Percentiles rank a stretch among this genome's conserved stretches.
Evolutionary conservation across 1,284 basidiomycete species (phyloP).

Genomic region (Moniliella sp.): DNA sequence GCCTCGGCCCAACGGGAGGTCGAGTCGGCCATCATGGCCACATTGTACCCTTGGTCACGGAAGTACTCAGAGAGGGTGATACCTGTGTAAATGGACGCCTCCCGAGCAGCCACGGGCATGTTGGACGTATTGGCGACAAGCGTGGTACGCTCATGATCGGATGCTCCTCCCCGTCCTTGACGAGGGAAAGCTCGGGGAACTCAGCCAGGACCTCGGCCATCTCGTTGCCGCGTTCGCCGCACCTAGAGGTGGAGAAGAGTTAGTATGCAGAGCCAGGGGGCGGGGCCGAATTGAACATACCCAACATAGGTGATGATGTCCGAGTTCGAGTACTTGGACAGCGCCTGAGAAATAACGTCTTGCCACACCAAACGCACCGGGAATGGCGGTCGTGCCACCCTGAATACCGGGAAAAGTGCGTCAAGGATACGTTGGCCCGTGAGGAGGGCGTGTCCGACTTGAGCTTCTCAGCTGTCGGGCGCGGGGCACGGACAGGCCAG

Average conservation of each 20-base stretch:
- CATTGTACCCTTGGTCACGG: constrained; percentile 91
- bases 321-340: constrained; percentile 97
- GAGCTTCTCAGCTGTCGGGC: constrained; percentile 80
- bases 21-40: constrained; percentile 99
- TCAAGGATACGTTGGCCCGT: constrained; percentile 95
- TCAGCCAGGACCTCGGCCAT: constrained; percentile 95
- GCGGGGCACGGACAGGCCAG: constrained; percentile 94
- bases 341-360: constrained; percentile 41
- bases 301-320: constrained; percentile 99
- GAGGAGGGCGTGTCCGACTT: constrained; percentile 71
- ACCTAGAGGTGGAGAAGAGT: neutral
- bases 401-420: constrained; percentile 97
- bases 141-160: constrained; percentile 98
- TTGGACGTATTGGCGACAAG: constrained; percentile 98
- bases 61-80: constrained; percentile 98
- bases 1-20: constrained; percentile 99
- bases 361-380: constrained; percentile 85
- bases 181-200: constrained; percentile 88
- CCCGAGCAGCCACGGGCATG: constrained; percentile 98
- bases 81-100: constrained; percentile 98
- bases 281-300: constrained; percentile 41
- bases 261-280: neutral
- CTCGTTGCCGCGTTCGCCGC: constrained; percentile 41
- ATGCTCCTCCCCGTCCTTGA: constrained; percentile 68
- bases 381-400: constrained; percentile 95